Evolutionary conservation across 2,329 filamentous ascomycete genomes (phyloP).

Genomic region (Pseudogymnoascus sp.): DNA sequence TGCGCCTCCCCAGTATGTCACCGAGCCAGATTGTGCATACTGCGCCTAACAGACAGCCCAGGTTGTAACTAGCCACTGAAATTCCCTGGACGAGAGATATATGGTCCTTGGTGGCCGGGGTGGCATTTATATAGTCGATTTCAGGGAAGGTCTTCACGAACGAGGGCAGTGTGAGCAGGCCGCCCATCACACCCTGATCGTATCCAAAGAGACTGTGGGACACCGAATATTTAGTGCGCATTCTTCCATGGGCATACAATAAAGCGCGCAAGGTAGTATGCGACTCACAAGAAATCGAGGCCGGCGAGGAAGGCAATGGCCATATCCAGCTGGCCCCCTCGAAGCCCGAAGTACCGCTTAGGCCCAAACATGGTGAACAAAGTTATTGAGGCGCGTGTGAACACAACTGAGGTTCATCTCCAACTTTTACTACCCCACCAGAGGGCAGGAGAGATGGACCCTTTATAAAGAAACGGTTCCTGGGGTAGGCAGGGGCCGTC

Average conservation of each 20-base stretch:
- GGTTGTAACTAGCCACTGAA: conserved; percentile 47
- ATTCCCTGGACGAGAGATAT: conserved; percentile 36
- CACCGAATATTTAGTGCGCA: neutral
- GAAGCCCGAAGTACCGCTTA: conserved; percentile 53
- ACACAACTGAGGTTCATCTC: neutral
- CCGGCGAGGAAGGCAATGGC: conserved; percentile 65
- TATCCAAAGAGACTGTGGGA: conserved; percentile 40
- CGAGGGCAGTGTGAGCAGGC: conserved; percentile 57
- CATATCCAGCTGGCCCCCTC: conserved; percentile 57
- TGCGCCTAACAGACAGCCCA: conserved; percentile 50
- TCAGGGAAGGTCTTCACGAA: conserved; percentile 49
- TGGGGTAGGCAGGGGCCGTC: neutral
- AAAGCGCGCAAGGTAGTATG: neutral
- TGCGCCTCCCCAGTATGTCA: conserved; percentile 49
- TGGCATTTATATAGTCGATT: conserved; percentile 36
- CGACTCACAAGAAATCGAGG: conserved; percentile 57
- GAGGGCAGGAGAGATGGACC: neutral
- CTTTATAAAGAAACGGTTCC: conserved; percentile 1
- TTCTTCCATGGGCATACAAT: conserved; percentile 45
- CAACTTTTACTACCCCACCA: neutral
- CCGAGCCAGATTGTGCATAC: conserved; percentile 42
- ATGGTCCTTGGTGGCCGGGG: conserved; percentile 11
- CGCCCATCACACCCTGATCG: conserved; percentile 69
- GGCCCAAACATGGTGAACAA: conserved; percentile 17
- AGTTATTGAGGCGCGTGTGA: neutral